A percentile compares a stretch with the other conserved stretches of the same genome.
phyloP scores from a whole-genome alignment of 1,284 basidiomycete genomes.

The Takashimella tepidaria region DNA sequence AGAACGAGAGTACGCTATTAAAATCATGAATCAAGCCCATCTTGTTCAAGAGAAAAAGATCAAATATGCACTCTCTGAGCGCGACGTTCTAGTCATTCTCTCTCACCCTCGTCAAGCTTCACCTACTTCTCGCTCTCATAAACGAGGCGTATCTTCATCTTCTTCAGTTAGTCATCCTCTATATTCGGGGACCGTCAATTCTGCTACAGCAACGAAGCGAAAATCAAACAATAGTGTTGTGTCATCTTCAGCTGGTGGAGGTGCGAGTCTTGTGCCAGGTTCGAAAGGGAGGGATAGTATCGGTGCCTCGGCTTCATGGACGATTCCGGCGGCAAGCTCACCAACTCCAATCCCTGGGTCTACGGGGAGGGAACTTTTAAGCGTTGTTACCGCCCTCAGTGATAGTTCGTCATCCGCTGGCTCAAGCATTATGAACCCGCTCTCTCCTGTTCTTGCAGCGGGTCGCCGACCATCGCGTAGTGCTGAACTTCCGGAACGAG shows the following conservation, averaged over 20 bases:
- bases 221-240: slow-evolving; percentile 12
- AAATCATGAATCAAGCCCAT: slow-evolving; percentile 52
- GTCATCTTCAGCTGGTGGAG: neutral
- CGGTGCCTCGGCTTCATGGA: neutral
- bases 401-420: slow-evolving; percentile 9
- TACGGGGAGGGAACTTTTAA: slow-evolving; percentile 13
- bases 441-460: slow-evolving; percentile 12
- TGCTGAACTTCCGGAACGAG: slow-evolving; percentile 29
- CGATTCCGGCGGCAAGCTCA: neutral
- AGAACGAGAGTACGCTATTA: slow-evolving; percentile 48
- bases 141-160: slow-evolving; percentile 31
- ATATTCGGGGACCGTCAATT: neutral
- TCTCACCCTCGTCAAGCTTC: slow-evolving; percentile 41
- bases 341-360: neutral
- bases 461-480: slow-evolving; percentile 26
- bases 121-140: slow-evolving; percentile 32
- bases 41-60: slow-evolving; percentile 52
- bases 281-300: slow-evolving; percentile 5
- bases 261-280: neutral
- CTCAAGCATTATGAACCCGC: slow-evolving; percentile 2
- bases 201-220: slow-evolving; percentile 3
- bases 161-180: too few species aligned
- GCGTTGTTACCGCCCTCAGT: slow-evolving; percentile 1
- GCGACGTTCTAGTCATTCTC: slow-evolving; percentile 51
- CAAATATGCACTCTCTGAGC: slow-evolving; percentile 54